Conservation (phyloP, 2,329 filamentous ascomycete species). For the Neonectria ditissima region DNA sequence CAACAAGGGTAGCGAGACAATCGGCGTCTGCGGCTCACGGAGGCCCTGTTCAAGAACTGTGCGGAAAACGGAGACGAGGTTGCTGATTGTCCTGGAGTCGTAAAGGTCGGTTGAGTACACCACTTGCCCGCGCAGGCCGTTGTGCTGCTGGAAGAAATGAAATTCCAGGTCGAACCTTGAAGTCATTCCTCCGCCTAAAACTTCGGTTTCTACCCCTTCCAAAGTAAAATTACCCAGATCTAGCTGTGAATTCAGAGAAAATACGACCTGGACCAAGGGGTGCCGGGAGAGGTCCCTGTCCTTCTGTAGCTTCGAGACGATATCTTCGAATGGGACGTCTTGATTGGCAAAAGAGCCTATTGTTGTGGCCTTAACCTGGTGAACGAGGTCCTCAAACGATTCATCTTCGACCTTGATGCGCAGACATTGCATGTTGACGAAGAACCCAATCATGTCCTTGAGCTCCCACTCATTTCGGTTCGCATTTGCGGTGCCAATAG, state of each 20-base stretch:
- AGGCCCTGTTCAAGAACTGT: slow-evolving; percentile 34
- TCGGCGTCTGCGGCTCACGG: not conserved
- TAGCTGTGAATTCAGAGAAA: slow-evolving; percentile 37
- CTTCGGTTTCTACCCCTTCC: slow-evolving; percentile 30
- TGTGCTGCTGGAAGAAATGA: slow-evolving; percentile 38
- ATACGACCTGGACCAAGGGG: slow-evolving; percentile 30
- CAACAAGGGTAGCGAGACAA: slow-evolving; percentile 21
- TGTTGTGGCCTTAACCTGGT: slow-evolving; percentile 30
- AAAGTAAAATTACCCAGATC: slow-evolving; percentile 35
- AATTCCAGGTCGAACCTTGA: slow-evolving; percentile 43
- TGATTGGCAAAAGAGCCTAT: slow-evolving; percentile 36
- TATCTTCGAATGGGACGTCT: slow-evolving; percentile 38
- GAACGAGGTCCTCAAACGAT: slow-evolving; percentile 32
- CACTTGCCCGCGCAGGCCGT: slow-evolving; percentile 22
- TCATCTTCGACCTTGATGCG: slow-evolving; percentile 29
- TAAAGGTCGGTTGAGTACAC: slow-evolving; percentile 41
- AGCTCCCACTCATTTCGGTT: slow-evolving; percentile 34
- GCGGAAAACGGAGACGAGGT: slow-evolving; percentile 32
- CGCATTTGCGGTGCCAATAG: slow-evolving; percentile 37
- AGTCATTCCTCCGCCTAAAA: slow-evolving; percentile 6
- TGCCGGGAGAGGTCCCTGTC: slow-evolving; percentile 29
- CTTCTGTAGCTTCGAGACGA: slow-evolving; percentile 30
- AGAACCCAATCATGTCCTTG: slow-evolving; percentile 41
- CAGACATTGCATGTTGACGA: slow-evolving; percentile 41
- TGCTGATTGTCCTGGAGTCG: slow-evolving; percentile 33